Percentiles rank a stretch among this genome's conserved stretches.
Evolutionary conservation across 306 rosid genomes (phyloP).

Genomic region (Casuarina equisetifolia): DNA sequence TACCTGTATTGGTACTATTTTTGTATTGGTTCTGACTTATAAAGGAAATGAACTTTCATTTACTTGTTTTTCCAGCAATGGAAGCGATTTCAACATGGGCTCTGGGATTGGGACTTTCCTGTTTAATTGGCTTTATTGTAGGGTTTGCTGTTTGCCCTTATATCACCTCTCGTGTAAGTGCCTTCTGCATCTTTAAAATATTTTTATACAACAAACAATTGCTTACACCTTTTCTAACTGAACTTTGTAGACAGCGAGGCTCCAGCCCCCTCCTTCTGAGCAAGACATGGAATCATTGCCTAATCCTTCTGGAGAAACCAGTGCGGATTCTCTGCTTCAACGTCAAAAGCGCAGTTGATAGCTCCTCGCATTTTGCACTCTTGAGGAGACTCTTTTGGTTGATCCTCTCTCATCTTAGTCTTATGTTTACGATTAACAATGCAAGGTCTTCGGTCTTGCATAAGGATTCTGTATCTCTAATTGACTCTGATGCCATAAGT

Average conservation of each 20-base stretch:
- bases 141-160: slow-evolving; percentile 45
- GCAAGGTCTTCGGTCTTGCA: slow-evolving; percentile 25
- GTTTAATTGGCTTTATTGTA: slow-evolving; percentile 37
- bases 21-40: slow-evolving; percentile 5
- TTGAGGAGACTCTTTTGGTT: slow-evolving; percentile 40
- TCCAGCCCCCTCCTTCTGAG: slow-evolving; percentile 28
- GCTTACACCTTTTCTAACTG: slow-evolving; percentile 33
- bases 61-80: slow-evolving; percentile 35
- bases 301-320: slow-evolving; percentile 54
- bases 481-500: slow-evolving; percentile 48
- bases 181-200: background rate
- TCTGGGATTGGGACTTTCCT: slow-evolving; percentile 49
- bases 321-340: slow-evolving; percentile 59
- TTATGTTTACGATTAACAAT: slow-evolving; percentile 32
- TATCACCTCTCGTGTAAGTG: slow-evolving; percentile 51
- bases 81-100: slow-evolving; percentile 48
- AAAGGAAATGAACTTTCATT: slow-evolving; percentile 7
- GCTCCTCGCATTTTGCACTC: slow-evolving; percentile 19
- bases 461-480: slow-evolving; percentile 47
- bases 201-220: slow-evolving; percentile 4
- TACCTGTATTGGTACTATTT: background rate
- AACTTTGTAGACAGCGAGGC: slow-evolving; percentile 61
- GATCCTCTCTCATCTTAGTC: slow-evolving; percentile 41
- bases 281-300: slow-evolving; percentile 77
- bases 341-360: slow-evolving; percentile 68